Conservation (phyloP, 2,329 filamentous ascomycete species). For the Claviceps capensis region DNA sequence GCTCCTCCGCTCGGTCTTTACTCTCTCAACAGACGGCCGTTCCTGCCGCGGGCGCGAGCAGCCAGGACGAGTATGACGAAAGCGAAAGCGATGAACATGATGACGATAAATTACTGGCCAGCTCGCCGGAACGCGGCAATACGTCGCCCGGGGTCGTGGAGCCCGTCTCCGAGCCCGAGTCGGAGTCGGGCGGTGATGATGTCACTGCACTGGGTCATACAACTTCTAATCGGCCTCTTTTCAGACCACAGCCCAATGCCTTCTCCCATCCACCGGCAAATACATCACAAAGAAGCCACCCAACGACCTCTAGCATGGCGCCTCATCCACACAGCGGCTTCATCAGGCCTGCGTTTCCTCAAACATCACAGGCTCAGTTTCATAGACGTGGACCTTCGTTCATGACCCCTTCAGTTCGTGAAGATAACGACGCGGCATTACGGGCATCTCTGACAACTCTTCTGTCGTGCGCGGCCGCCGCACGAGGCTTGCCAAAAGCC, state of each 20-base stretch:
- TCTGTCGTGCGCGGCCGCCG: conserved; percentile 86
- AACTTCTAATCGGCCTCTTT: conserved; percentile 41
- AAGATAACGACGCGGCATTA: conserved; percentile 85
- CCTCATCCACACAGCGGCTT: conserved; percentile 36
- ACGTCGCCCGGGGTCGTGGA: conserved; percentile 22
- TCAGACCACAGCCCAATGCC: conserved; percentile 81
- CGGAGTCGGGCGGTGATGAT: conserved; percentile 53
- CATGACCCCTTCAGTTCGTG: conserved; percentile 61
- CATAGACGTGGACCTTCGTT: conserved; percentile 42
- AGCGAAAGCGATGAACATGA: conserved; percentile 65
- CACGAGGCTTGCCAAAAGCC: conserved; percentile 62
- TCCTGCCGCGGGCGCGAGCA: conserved; percentile 45
- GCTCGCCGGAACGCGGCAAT: conserved; percentile 40
- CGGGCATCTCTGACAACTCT: conserved; percentile 89
- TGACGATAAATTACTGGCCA: conserved; percentile 54
- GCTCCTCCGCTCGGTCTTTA: conserved; percentile 16
- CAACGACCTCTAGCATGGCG: conserved; percentile 33
- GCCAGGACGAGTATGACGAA: conserved; percentile 90
- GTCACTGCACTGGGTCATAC: conserved; percentile 62
- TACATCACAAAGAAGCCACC: conserved; percentile 33
- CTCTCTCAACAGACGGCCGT: conserved; percentile 27
- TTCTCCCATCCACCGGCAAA: conserved; percentile 69
- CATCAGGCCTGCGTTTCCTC: conserved; percentile 34
- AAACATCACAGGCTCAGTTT: conserved; percentile 32
- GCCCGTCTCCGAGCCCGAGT: conserved; percentile 33